These are phyloP conservation scores for Saccharomycopsis crataegensis DNA, from an alignment of 1,139 yeast genomes.

Conservation along the genomic window DNA sequence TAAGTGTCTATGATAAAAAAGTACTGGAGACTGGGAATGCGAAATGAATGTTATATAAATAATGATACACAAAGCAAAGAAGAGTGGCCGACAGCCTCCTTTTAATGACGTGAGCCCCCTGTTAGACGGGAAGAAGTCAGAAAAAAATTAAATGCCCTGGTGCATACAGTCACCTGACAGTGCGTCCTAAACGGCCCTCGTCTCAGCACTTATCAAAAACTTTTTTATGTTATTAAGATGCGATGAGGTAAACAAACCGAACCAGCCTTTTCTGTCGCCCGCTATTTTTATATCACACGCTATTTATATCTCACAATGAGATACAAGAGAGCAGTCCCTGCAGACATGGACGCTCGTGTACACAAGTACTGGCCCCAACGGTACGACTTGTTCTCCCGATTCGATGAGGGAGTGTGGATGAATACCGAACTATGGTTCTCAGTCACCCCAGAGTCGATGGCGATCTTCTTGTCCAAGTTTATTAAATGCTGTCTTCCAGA, in stretches of 20 bases:
- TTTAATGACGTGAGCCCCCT: no score
- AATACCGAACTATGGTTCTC: constrained; percentile 82
- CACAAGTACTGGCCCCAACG: constrained; percentile 51
- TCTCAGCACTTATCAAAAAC: no score
- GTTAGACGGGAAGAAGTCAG: no score
- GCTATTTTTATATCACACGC: no score
- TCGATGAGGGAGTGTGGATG: constrained; percentile 65
- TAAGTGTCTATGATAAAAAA: no score
- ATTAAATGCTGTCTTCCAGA: constrained; percentile 43
- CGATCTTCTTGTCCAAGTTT: constrained; percentile 55
- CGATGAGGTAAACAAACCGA: not conserved
- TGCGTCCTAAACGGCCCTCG: no score
- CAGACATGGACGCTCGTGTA: not conserved
- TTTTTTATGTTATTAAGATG: not conserved
- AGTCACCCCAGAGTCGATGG: constrained; percentile 80
- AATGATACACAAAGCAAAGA: no score
- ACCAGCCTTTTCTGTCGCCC: not conserved
- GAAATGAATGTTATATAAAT: no score
- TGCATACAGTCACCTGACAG: no score
- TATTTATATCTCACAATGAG: not conserved
- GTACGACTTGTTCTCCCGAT: constrained; percentile 49
- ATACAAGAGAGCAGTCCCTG: not conserved
- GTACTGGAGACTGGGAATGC: no score
- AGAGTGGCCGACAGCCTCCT: no score
- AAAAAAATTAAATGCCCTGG: no score